Evolutionary conservation across 768 basidiomycete genomes (phyloP), one percentile per base, ranked within the genome.

Genomic region (Hypsizygus marmoreus): DNA sequence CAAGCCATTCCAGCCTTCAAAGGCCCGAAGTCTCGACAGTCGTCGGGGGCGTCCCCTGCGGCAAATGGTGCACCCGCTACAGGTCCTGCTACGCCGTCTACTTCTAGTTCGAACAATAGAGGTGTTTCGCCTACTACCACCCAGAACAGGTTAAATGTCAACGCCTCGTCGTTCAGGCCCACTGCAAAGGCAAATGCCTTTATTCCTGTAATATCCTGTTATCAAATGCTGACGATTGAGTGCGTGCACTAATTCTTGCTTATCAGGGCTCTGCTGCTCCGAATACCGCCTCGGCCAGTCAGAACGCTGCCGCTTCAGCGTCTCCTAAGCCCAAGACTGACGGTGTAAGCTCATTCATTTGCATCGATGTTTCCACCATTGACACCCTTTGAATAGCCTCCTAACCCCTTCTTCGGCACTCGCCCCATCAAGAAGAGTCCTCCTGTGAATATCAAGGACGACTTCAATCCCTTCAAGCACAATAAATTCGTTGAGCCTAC

Each of bases 391-490:
- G 74, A 38, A 47, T n/a, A 79, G 19, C 65, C 76, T 8, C 81
- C 84, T 24, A 91, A 97, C 60, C 86, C 91, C 13, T 98, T 97
- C 85, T 98, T 97, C 60, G 90, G 93, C 23, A 74, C 81, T 23
- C 85, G 87, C 26, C 63, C 73, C 14, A 79, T 84, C 63, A 92
- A 92, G 76, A 90, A 88, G 69, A 78, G 75, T 43, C 60, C 77
- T 3, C 75, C 81, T 17, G 86, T 95, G 26, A 87, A 91, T 61
- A 80, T 95, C 66, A 91, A 95, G 70, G 92, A 97, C 56, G 95
- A 97, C 62, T 99, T 99, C 63, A 97, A 95, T 64, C 94, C 95
- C 12, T 97, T 95, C 81, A 91, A 91, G 69, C 81, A 86, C 58
- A 79, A 80, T 60, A 91, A 91, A 63, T 83, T 93, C 20, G 79